Evolutionary conservation across 306 rosid species (phyloP).

Genomic region (Vigna reflexopilosa): DNA sequence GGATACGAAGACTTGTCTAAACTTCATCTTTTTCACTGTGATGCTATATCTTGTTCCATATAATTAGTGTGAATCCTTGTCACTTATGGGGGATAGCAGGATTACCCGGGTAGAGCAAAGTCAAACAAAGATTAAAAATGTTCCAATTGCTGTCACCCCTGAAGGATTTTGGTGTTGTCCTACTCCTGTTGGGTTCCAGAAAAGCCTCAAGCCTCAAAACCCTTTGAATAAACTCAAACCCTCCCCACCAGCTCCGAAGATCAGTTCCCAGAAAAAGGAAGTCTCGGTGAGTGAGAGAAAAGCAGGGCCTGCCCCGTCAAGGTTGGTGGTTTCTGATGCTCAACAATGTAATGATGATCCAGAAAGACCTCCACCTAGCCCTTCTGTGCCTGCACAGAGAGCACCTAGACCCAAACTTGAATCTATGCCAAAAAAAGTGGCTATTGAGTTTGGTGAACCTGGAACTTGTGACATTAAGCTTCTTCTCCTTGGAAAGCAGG

Average conservation of each 20-base stretch:
- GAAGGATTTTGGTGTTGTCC: constrained; percentile 99
- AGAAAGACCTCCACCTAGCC: constrained; percentile 54
- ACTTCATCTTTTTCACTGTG: constrained; percentile 36
- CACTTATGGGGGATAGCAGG: constrained; percentile 76
- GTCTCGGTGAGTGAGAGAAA: constrained; percentile 58
- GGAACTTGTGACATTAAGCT: constrained; percentile 85
- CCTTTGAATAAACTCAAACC: constrained; percentile 79
- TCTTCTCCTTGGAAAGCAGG: constrained; percentile 80
- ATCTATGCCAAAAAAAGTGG: constrained; percentile 80
- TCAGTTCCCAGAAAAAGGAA: constrained; percentile 59
- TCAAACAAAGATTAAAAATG: constrained; percentile 81
- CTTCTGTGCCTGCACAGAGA: constrained; percentile 66
- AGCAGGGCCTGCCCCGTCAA: constrained; percentile 57
- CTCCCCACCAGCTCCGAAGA: constrained; percentile 68
- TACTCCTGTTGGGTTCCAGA: constrained; percentile 90
- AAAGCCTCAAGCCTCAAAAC: constrained; percentile 73
- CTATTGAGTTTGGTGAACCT: constrained; percentile 95
- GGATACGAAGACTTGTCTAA: constrained; percentile 33
- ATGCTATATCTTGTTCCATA: constrained; percentile 49
- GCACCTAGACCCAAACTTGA: constrained; percentile 68
- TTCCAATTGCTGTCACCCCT: constrained; percentile 92
- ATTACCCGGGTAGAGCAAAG: constrained; percentile 68
- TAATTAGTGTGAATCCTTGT: constrained; percentile 41
- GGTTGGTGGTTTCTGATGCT: constrained; percentile 62
- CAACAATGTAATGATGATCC: constrained; percentile 60